Conservation (phyloP, 805 yeast species). For the Saccharomycopsis javanensis region DNA sequence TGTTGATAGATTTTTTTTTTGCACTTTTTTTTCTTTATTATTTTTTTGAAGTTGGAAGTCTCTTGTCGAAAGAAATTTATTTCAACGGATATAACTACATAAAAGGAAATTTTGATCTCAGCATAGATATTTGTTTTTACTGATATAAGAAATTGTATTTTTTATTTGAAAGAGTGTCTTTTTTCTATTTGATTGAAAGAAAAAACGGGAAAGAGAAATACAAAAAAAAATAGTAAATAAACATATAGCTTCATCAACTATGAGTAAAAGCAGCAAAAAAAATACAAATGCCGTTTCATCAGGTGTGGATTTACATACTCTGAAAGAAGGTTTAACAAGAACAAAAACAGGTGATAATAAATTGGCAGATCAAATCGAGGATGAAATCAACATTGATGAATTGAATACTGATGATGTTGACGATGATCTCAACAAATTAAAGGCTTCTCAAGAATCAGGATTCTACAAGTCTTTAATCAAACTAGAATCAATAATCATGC, state of each 20-base stretch:
- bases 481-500: slow-evolving; percentile 33
- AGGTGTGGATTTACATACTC: slow-evolving; percentile 1
- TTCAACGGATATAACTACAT: too few relatives aligned
- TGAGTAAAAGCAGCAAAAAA: neutral
- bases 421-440: slow-evolving; percentile 14
- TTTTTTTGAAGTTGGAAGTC: too few relatives aligned
- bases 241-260: neutral
- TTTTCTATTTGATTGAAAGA: too few relatives aligned
- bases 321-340: slow-evolving; percentile 1
- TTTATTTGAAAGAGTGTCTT: too few relatives aligned
- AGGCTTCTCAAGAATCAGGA: slow-evolving; percentile 8
- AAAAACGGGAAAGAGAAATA: neutral
- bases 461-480: slow-evolving; percentile 9
- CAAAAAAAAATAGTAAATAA: neutral
- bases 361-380: neutral
- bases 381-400: neutral
- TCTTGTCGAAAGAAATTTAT: too few relatives aligned
- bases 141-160: too few relatives aligned
- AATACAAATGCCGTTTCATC: neutral
- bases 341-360: neutral
- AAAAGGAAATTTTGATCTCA: too few relatives aligned
- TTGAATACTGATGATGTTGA: neutral
- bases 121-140: too few relatives aligned
- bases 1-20: too few relatives aligned
- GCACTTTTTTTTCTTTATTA: too few relatives aligned